Percentiles rank a stretch among this genome's conserved stretches.
Conservation (phyloP, 1,284 basidiomycete genomes). For the Inonotus hispidus region DNA sequence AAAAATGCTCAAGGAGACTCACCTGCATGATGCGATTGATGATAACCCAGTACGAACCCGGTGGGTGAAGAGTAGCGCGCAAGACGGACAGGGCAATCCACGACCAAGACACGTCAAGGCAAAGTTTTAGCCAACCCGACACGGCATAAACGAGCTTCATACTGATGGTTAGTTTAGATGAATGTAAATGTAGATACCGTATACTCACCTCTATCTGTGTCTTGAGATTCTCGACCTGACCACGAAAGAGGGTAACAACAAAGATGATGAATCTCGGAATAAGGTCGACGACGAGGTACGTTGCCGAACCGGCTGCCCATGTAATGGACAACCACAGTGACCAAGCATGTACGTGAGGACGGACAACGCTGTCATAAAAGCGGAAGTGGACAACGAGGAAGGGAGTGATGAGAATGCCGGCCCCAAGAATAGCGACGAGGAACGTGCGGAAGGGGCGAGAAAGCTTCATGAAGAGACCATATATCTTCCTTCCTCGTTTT, state of each 20-base stretch:
- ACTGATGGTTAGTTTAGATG: not conserved
- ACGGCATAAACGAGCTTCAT: conserved; percentile 64
- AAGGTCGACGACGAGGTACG: conserved; percentile 59
- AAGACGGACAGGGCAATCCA: conserved; percentile 68
- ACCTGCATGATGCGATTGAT: conserved; percentile 69
- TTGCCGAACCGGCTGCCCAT: conserved; percentile 60
- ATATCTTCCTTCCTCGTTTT: conserved; percentile 49
- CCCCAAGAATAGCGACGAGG: conserved; percentile 51
- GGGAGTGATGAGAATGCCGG: conserved; percentile 60
- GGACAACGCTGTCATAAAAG: conserved; percentile 45
- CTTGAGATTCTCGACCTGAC: conserved; percentile 58
- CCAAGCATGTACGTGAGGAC: conserved; percentile 59
- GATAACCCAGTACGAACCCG: conserved; percentile 59
- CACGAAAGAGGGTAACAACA: conserved; percentile 49
- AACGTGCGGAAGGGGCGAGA: conserved; percentile 52
- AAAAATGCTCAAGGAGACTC: conserved; percentile 13
- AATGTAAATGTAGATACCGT: not conserved
- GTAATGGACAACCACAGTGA: conserved; percentile 66
- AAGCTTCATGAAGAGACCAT: conserved; percentile 63
- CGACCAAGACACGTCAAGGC: conserved; percentile 58
- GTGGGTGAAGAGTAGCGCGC: conserved; percentile 49
- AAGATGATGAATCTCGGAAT: conserved; percentile 53
- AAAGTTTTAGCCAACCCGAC: conserved; percentile 63
- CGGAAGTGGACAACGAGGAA: conserved; percentile 60
- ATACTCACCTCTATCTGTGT: conserved; percentile 54